Conservation (phyloP, 1,284 basidiomycete genomes). For the Coniferiporia sulphurascens region DNA sequence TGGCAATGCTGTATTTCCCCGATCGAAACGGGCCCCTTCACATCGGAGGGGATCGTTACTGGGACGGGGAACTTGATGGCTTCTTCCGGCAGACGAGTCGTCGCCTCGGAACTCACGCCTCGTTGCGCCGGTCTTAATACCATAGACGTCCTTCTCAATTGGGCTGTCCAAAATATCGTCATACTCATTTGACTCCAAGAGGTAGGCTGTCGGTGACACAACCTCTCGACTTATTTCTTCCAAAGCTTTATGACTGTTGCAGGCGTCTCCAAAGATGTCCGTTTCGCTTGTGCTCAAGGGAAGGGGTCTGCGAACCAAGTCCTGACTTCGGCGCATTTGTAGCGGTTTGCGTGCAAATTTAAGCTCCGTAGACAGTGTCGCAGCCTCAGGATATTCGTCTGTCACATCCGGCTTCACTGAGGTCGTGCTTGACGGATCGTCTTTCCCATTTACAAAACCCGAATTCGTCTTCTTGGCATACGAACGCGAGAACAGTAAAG, state of each 20-base stretch:
- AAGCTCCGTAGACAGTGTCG: not conserved
- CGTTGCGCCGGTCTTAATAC: no score
- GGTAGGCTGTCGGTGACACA: slow-evolving; percentile 15
- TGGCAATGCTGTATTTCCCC: not conserved
- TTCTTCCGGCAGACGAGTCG: not conserved
- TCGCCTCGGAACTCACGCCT: no score
- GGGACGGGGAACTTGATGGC: not conserved
- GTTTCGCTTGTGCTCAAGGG: not conserved
- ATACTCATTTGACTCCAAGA: slow-evolving; percentile 7
- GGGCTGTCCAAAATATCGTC: not conserved
- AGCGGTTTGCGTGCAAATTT: not conserved
- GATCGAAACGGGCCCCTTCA: not conserved
- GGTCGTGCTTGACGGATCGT: not conserved
- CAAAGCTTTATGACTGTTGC: not conserved
- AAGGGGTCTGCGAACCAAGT: not conserved
- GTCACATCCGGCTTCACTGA: not conserved
- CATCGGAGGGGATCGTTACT: not conserved
- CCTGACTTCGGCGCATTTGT: not conserved
- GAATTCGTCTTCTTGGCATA: not conserved
- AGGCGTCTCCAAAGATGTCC: slow-evolving; percentile 7
- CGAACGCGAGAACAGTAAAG: slow-evolving; percentile 12
- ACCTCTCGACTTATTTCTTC: not conserved
- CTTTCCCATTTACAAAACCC: not conserved
- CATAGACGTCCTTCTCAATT: no score
- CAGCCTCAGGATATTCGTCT: not conserved